phyloP scores from a whole-genome alignment of 768 basidiomycete genomes.

The Arthromyces matolae region DNA sequence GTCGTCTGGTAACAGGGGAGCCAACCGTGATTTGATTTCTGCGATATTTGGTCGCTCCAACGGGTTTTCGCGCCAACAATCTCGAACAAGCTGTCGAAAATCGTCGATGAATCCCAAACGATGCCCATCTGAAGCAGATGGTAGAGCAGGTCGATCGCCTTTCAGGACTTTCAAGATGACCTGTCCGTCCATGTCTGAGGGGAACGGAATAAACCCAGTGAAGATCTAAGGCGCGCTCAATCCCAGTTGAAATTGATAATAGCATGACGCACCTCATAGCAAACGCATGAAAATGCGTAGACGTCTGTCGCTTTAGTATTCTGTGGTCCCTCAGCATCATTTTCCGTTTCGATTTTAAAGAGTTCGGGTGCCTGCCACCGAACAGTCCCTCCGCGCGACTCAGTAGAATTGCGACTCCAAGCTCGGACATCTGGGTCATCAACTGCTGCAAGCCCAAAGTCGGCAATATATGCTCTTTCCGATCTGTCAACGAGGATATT shows the following conservation, averaged over 20 bases:
- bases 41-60: neutral
- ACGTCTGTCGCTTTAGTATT: slow-evolving; percentile 1
- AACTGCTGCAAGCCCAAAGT: slow-evolving; percentile 1
- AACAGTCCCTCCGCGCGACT: neutral
- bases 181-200: neutral
- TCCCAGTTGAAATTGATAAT: neutral
- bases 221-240: neutral
- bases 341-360: neutral
- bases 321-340: neutral
- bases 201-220: neutral
- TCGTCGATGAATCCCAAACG: neutral
- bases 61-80: neutral
- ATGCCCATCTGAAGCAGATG: neutral
- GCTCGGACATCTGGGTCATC: neutral
- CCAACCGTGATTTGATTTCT: neutral
- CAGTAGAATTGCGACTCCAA: neutral
- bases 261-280: slow-evolving; percentile 5
- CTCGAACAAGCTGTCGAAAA: neutral
- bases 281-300: neutral
- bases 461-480: neutral
- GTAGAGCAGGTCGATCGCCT: neutral
- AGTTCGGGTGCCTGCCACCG: slow-evolving; percentile 1
- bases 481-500: neutral
- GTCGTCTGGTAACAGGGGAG: neutral
- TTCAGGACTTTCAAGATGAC: slow-evolving; percentile 2